Percentiles rank a stretch among this genome's conserved stretches.
Evolutionary conservation across 2,329 filamentous ascomycete genomes (phyloP).

Genomic region (Paecilomyces sp.): DNA sequence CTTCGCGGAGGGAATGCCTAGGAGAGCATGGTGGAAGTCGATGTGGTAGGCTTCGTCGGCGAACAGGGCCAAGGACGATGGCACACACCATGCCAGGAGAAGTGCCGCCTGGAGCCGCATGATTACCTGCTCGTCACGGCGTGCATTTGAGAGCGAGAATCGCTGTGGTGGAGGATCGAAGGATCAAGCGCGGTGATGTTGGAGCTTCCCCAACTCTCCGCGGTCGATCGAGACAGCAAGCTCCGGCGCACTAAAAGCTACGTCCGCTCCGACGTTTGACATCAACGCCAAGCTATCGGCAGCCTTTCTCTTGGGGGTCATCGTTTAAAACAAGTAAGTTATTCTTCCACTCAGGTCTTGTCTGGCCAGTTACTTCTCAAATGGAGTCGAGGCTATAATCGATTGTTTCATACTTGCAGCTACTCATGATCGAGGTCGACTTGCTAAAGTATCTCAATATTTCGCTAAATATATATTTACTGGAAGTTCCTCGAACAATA

Average conservation of each 20-base stretch:
- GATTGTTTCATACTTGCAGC: no score
- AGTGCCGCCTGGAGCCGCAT: constrained; percentile 37
- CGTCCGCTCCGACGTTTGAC: not conserved
- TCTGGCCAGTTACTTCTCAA: no score
- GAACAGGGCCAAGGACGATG: constrained; percentile 62
- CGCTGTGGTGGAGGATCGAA: not conserved
- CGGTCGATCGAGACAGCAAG: not conserved
- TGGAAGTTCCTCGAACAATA: not conserved
- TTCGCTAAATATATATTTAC: not conserved
- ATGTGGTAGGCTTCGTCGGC: constrained; percentile 83
- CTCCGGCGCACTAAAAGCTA: not conserved
- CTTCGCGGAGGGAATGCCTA: constrained; percentile 73
- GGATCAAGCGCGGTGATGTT: not conserved
- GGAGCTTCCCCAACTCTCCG: not conserved
- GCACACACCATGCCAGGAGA: constrained; percentile 39
- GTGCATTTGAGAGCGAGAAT: constrained; percentile 22
- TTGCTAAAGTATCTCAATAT: not conserved
- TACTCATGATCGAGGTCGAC: no score
- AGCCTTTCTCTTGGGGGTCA: not conserved
- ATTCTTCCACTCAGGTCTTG: no score
- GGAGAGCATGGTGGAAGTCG: constrained; percentile 86
- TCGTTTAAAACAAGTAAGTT: no score
- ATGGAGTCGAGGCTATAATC: no score
- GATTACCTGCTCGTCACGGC: constrained; percentile 16
- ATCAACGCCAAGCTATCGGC: not conserved